phyloP scores from a whole-genome alignment of 2,329 filamentous ascomycete genomes.

The Cercospora sesami region DNA sequence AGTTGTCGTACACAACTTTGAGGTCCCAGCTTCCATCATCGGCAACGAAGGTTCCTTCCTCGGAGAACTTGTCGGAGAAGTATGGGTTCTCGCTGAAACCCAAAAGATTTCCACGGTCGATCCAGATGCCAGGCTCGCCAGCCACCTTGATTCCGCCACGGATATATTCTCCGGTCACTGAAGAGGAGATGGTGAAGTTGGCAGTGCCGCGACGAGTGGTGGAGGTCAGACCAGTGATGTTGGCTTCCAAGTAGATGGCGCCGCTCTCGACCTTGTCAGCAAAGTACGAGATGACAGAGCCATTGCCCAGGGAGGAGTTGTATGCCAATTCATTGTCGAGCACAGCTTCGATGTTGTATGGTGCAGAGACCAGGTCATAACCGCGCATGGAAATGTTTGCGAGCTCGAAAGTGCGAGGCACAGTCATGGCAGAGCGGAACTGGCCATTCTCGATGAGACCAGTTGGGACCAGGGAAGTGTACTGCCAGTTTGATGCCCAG shows the following conservation, averaged over 20 bases:
- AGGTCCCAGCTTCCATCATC: constrained; percentile 43
- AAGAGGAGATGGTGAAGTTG: constrained; percentile 57
- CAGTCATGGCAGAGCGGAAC: constrained; percentile 55
- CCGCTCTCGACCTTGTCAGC: constrained; percentile 48
- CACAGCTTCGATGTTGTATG: constrained; percentile 53
- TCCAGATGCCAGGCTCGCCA: constrained; percentile 42
- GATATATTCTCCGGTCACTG: constrained; percentile 52
- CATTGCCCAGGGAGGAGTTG: constrained; percentile 51
- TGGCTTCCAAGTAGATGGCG: constrained; percentile 57
- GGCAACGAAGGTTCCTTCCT: constrained; percentile 34
- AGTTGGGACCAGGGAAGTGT: constrained; percentile 55
- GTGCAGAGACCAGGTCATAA: constrained; percentile 53
- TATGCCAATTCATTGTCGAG: constrained; percentile 49
- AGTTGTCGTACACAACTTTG: constrained; percentile 55
- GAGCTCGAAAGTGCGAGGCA: constrained; percentile 56
- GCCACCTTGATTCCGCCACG: constrained; percentile 54
- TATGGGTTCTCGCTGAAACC: constrained; percentile 55
- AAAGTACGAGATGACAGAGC: constrained; percentile 54
- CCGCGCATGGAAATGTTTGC: constrained; percentile 54
- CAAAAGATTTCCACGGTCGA: constrained; percentile 52
- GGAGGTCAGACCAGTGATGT: constrained; percentile 49
- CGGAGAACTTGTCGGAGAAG: constrained; percentile 57
- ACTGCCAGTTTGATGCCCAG: constrained; percentile 64
- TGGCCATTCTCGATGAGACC: constrained; percentile 48
- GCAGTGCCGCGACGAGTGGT: constrained; percentile 41